Conservation (phyloP, 768 basidiomycete genomes). For the Pilatotrama ljubarskyi region DNA sequence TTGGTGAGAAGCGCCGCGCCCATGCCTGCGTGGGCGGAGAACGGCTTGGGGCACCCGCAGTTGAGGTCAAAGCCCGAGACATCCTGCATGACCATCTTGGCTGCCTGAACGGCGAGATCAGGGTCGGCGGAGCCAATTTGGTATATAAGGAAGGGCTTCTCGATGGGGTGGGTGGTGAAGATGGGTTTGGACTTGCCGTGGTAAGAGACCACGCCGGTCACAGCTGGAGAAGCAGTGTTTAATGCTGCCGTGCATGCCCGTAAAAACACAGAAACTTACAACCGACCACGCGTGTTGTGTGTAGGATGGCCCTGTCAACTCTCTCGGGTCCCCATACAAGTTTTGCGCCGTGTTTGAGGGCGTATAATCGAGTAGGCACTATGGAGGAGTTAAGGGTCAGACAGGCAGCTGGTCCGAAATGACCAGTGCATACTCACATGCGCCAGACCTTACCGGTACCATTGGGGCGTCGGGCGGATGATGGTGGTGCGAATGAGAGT, state of each 20-base stretch:
- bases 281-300: conserved; percentile 80
- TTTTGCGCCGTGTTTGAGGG: conserved; percentile 90
- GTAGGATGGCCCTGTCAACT: conserved; percentile 93
- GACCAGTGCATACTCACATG: conserved; percentile 50
- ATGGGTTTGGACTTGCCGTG: conserved; percentile 82
- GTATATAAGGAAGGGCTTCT: conserved; percentile 92
- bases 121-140: conserved; percentile 93
- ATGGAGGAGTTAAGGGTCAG: conserved; percentile 15
- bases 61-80: conserved; percentile 95
- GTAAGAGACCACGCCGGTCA: conserved; percentile 86
- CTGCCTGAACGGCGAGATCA: conserved; percentile 89
- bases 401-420: too few relatives aligned
- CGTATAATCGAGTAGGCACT: conserved; percentile 86
- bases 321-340: conserved; percentile 97
- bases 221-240: conserved; percentile 48
- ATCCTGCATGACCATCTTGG: conserved; percentile 81
- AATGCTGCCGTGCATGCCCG: not conserved
- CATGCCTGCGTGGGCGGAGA: conserved; percentile 93
- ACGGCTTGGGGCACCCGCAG: conserved; percentile 96
- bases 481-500: not conserved
- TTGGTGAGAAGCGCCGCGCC: conserved; percentile 93
- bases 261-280: conserved; percentile 48
- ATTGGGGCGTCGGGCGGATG: too few relatives aligned
- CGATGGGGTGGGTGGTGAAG: conserved; percentile 91
- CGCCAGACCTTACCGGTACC: conserved; percentile 95